Evolutionary conservation across 257 asterid species (phyloP).

Genomic region (Gentiana straminea): DNA sequence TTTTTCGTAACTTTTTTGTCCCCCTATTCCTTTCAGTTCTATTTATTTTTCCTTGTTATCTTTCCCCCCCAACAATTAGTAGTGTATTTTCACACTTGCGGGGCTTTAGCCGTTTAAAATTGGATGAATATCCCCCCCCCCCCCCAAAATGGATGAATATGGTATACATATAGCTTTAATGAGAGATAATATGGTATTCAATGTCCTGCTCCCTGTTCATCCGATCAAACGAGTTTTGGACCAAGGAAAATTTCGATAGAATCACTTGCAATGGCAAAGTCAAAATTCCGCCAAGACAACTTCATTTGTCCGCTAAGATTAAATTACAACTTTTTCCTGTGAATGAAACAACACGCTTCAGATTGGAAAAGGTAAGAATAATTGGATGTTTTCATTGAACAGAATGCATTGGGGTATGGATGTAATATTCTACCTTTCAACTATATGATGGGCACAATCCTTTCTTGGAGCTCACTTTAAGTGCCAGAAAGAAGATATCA

Average conservation of each 20-base stretch:
- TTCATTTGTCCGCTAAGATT: conserved; percentile 44
- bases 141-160: not conserved
- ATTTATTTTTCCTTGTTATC: no score
- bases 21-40: not conserved
- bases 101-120: not conserved
- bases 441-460: conserved; percentile 80
- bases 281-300: conserved; percentile 24
- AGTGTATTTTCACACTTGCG: not conserved
- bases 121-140: no score
- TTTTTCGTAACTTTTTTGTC: not conserved
- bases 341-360: conserved; percentile 36
- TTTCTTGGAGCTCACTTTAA: conserved; percentile 70
- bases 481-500: conserved; percentile 62
- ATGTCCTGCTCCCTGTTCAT: conserved; percentile 6
- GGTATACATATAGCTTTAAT: no score
- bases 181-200: not conserved
- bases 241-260: conserved; percentile 15
- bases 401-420: conserved; percentile 1
- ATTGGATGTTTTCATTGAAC: not conserved
- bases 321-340: conserved; percentile 85
- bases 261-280: conserved; percentile 11
- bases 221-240: conserved; percentile 9
- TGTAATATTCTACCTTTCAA: conserved; percentile 8
- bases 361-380: conserved; percentile 58
- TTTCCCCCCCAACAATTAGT: no score